Percentiles rank a stretch among this genome's conserved stretches.
These are phyloP conservation scores for Hemileia vastatrix DNA, from an alignment of 1,284 basidiomycete genomes.

Conservation along the genomic window DNA sequence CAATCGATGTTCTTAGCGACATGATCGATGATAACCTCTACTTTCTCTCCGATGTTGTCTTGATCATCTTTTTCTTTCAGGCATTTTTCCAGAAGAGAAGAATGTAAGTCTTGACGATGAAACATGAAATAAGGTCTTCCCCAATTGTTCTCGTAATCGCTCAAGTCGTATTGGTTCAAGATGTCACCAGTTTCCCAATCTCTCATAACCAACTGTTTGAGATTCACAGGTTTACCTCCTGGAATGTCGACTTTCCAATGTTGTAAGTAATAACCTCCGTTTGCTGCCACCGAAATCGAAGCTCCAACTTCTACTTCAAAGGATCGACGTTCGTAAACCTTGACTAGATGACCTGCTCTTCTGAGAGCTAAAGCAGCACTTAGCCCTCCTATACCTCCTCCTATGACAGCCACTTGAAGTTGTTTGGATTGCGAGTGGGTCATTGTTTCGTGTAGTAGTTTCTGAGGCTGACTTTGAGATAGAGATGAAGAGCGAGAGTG, in stretches of 20 bases:
- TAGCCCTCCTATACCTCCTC: slow-evolving; percentile 39
- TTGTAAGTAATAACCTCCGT: slow-evolving; percentile 37
- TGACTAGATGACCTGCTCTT: slow-evolving; percentile 36
- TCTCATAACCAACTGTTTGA: slow-evolving; percentile 38
- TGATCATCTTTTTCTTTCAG: not conserved
- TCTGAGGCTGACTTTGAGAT: no score
- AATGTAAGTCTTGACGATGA: slow-evolving; percentile 47
- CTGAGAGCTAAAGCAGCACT: slow-evolving; percentile 38
- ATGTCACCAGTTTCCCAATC: slow-evolving; percentile 40
- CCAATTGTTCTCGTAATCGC: slow-evolving; percentile 40
- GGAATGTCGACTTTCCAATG: slow-evolving; percentile 39
- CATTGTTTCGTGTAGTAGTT: not conserved
- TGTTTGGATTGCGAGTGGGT: not conserved
- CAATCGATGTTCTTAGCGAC: slow-evolving; percentile 44
- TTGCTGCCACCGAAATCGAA: not conserved
- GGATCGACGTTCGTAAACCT: slow-evolving; percentile 40
- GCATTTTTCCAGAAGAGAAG: not conserved
- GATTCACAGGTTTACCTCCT: slow-evolving; percentile 34
- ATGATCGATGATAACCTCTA: slow-evolving; percentile 43
- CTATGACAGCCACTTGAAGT: slow-evolving; percentile 29
- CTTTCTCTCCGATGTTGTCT: slow-evolving; percentile 7
- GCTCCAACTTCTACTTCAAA: slow-evolving; percentile 41
- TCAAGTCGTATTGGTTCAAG: slow-evolving; percentile 37
- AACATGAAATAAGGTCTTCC: slow-evolving; percentile 44
- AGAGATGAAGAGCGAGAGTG: no score